Conservation (phyloP, 1,284 basidiomycete genomes). For the Ustilago xerochloae region DNA sequence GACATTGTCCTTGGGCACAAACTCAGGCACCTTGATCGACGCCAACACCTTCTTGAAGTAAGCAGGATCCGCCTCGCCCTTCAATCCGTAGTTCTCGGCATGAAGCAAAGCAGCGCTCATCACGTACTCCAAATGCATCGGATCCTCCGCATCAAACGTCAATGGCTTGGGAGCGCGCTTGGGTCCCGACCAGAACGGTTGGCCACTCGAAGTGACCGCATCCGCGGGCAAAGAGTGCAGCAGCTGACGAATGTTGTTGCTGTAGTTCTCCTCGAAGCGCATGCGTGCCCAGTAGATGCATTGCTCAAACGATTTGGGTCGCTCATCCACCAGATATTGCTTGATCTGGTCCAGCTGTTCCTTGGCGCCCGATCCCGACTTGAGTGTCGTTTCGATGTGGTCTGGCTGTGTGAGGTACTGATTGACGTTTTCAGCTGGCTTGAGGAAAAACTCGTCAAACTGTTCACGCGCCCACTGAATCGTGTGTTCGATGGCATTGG, state of each 20-base stretch:
- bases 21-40: conserved; percentile 89
- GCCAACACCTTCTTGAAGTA: conserved; percentile 87
- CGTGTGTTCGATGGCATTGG: conserved; percentile 98
- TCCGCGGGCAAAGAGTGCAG: conserved; percentile 95
- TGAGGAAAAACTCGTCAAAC: conserved; percentile 92
- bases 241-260: conserved; percentile 92
- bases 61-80: conserved; percentile 83
- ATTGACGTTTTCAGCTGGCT: conserved; percentile 93
- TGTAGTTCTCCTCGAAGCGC: conserved; percentile 95
- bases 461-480: conserved; percentile 92
- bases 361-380: conserved; percentile 71
- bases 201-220: conserved; percentile 84
- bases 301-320: conserved; percentile 94
- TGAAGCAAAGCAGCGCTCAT: conserved; percentile 95
- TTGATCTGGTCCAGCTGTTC: conserved; percentile 87
- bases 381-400: conserved; percentile 90
- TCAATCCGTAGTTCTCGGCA: conserved; percentile 97
- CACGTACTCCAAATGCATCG: conserved; percentile 88
- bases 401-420: conserved; percentile 96
- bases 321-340: conserved; percentile 88
- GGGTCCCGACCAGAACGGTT: conserved; percentile 82
- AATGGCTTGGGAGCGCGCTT: conserved; percentile 97
- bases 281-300: conserved; percentile 97
- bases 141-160: conserved; percentile 78
- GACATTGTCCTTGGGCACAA: conserved; percentile 89